Evolutionary conservation across 441 rosid species (phyloP), one percentile per base, ranked within the genome.

Genomic region (Gossypium armourianum): DNA sequence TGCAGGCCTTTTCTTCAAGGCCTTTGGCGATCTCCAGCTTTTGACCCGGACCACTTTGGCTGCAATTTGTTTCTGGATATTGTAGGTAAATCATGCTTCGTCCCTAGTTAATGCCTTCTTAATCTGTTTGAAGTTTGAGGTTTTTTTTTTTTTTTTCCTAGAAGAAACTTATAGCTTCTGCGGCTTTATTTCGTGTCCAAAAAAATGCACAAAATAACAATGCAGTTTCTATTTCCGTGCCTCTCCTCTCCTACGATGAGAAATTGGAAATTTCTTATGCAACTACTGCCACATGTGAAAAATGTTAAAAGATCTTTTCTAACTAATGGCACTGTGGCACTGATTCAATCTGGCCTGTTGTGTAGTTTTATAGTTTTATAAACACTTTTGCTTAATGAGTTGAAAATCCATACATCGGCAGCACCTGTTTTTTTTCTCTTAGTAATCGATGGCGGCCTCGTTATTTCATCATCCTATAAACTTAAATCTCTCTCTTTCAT

Each of bases 21-120:
- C 84, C 90, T 89, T 81, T 76, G 80, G 83, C 81, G 84, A 80
- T 78, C 83, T 84, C 88, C 82, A 70, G 88, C 78, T 54, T 80
- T 78, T 77, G 79, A 72, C 77, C 83, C 80, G 86, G 86, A 80
- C 76, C 78, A 74, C 84, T 79, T 71, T 82, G 89, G 88, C 86
- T 8, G 72, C 82, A 62, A 77, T 74, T 59, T 68, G 69, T 78
- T 73, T 77, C 80, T 3, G 69, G 82, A 85, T 86, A 79, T 75
- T 63, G 75, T 85, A 83, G 92, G 92, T 89, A 80, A 73, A 45
- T 4, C 54, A 28, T n/a, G 13, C 65, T 20, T 62, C 17, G 20
- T 21, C 32, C 9, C 49, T 49, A 26, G 0, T 45, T 26, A 36
- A 1, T 26, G 47, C 52, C n/a, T 32, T 16, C 23, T 61, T 32